Percentiles rank a stretch among this genome's conserved stretches.
phyloP scores from a whole-genome alignment of 345 rosid genomes.

The Eucalyptus erythrocorys region DNA sequence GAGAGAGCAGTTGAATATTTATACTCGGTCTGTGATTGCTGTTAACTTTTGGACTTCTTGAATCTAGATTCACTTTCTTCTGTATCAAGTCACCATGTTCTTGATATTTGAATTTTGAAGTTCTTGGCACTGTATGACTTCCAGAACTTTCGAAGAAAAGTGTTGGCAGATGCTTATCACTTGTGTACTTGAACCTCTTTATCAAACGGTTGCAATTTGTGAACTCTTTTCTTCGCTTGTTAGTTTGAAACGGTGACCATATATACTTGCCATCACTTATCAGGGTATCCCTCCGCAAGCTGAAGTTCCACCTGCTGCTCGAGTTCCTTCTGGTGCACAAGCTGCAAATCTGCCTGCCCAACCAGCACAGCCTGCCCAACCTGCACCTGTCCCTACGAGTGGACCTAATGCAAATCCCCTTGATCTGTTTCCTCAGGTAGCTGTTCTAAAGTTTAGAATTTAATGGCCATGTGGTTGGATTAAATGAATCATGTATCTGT shows the following conservation, averaged over 20 bases:
- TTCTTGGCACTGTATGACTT: not conserved
- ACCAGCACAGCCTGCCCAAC: constrained; percentile 40
- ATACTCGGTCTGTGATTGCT: constrained; percentile 48
- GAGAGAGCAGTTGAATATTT: constrained; percentile 98
- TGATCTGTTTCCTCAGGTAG: constrained; percentile 91
- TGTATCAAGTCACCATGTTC: not conserved
- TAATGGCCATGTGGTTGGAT: not conserved
- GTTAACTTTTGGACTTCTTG: not conserved
- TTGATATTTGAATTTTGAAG: not conserved
- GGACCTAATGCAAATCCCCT: constrained; percentile 91
- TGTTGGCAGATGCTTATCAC: not conserved
- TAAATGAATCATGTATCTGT: not conserved
- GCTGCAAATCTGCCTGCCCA: constrained; percentile 40
- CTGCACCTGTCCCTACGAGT: constrained; percentile 31
- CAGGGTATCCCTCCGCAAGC: constrained; percentile 85
- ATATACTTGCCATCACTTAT: not conserved
- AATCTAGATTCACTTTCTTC: not conserved
- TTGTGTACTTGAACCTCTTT: not conserved
- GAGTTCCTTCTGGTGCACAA: constrained; percentile 27
- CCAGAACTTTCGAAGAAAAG: not conserved
- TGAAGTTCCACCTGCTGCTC: constrained; percentile 40
- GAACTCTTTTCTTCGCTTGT: not conserved
- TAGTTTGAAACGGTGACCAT: not conserved
- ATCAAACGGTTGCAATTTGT: not conserved
- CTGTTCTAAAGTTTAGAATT: not conserved